These are phyloP conservation scores for Mucor saturninus DNA, from an alignment of 371 early-diverging fungal genomes.

Conservation along the genomic window DNA sequence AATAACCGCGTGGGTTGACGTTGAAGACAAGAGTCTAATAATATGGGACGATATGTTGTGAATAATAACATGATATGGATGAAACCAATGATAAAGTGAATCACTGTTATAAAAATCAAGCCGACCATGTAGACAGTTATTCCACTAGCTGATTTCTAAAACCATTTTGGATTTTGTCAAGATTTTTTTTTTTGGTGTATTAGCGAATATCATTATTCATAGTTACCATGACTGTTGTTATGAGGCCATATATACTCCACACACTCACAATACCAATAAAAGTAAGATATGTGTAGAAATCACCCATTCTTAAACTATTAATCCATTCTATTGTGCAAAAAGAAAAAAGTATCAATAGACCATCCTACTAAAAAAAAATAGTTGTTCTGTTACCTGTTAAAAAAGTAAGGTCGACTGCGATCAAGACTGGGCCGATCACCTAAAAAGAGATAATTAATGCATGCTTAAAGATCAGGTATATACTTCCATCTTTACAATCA, in stretches of 20 bases:
- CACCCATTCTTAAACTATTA: constrained; percentile 15
- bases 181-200: background rate
- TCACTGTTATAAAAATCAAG: constrained; percentile 5
- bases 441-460: background rate
- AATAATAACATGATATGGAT: constrained; percentile 32
- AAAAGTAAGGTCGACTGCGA: constrained; percentile 20
- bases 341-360: background rate
- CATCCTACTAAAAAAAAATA: background rate
- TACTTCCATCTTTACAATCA: background rate
- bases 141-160: constrained; percentile 14
- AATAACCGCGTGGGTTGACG: constrained; percentile 22
- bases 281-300: constrained; percentile 27
- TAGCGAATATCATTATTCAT: background rate
- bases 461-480: too few species aligned
- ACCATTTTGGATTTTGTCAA: background rate
- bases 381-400: constrained; percentile 9
- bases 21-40: constrained; percentile 33
- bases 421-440: constrained; percentile 22
- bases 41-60: constrained; percentile 12
- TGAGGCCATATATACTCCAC: constrained; percentile 28
- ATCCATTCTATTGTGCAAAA: constrained; percentile 21
- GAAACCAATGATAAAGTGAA: constrained; percentile 24
- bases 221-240: constrained; percentile 15
- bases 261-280: constrained; percentile 27
- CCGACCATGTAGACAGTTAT: constrained; percentile 16